Percentiles rank a stretch among this genome's conserved stretches.
Evolutionary conservation across 139 green algal genomes (phyloP).

Genomic region (Chlorella sp.): DNA sequence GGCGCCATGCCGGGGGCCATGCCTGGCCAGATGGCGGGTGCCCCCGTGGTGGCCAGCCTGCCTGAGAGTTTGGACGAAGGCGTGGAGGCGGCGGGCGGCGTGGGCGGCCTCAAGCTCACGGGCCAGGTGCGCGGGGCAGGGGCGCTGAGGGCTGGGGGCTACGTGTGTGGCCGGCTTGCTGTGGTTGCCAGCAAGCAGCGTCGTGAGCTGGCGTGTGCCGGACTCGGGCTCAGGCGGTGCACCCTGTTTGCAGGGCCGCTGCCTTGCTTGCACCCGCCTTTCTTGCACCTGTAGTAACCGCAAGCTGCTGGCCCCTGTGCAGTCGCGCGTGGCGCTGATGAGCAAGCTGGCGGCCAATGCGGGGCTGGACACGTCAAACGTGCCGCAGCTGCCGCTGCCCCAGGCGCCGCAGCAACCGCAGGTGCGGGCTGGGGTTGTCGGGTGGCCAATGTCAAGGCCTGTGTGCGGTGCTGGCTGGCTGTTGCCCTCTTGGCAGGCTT

Average conservation of each 20-base stretch:
- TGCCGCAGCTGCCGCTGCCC: conserved; percentile 28
- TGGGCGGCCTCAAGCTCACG: conserved; percentile 77
- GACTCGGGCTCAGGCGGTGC: too few species aligned
- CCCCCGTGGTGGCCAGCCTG: background rate
- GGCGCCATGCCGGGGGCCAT: background rate
- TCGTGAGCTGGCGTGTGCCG: too few species aligned
- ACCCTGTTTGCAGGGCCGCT: too few species aligned
- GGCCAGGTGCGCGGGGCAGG: conserved; percentile 61
- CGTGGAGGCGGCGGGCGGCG: conserved; percentile 31
- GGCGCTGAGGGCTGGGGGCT: too few species aligned
- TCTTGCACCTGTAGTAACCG: too few species aligned
- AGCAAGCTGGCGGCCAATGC: conserved; percentile 77
- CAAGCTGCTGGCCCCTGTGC: background rate
- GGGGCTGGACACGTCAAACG: conserved; percentile 27
- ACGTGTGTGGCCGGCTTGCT: too few species aligned
- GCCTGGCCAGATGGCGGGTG: background rate
- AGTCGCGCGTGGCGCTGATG: conserved; percentile 85
- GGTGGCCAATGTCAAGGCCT: too few species aligned
- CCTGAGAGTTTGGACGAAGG: background rate
- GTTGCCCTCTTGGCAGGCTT: too few species aligned
- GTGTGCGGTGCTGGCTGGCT: too few species aligned
- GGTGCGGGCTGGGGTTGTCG: conserved; percentile 8
- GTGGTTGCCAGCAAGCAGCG: too few species aligned
- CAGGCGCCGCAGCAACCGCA: conserved; percentile 18
- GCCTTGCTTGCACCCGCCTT: background rate